phyloP scores from a whole-genome alignment of 306 rosid species.

The Senna tora region DNA sequence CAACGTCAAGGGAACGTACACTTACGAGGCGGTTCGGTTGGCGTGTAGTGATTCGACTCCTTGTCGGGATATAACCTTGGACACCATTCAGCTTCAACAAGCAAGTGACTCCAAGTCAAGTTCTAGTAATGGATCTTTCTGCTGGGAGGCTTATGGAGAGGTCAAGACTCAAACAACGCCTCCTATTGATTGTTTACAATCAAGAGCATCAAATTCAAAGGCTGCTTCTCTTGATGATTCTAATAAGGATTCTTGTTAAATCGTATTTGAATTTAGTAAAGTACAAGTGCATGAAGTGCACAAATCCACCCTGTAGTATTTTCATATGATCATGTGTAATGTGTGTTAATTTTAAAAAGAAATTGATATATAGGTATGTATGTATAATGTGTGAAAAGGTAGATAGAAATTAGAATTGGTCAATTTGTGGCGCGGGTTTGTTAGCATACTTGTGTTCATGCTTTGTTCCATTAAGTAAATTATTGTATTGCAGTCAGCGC shows the following conservation, averaged over 20 bases:
- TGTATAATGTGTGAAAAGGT: too few species aligned
- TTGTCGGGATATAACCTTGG: constrained; percentile 68
- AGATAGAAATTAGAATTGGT: too few species aligned
- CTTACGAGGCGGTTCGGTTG: constrained; percentile 55
- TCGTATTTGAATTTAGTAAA: too few species aligned
- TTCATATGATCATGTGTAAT: too few species aligned
- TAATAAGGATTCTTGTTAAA: constrained; percentile 51
- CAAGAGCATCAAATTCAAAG: constrained; percentile 55
- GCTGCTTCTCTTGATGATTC: constrained; percentile 31
- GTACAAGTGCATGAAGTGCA: too few species aligned
- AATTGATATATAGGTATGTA: too few species aligned
- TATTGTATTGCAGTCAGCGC: too few species aligned
- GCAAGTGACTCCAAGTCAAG: background rate
- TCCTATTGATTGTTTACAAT: constrained; percentile 57
- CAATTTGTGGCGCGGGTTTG: too few species aligned
- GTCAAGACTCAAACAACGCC: constrained; percentile 63
- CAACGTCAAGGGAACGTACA: constrained; percentile 71
- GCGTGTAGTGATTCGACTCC: constrained; percentile 82
- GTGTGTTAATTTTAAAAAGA: too few species aligned
- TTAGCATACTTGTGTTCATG: too few species aligned
- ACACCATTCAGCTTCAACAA: constrained; percentile 54
- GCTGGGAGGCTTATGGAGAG: constrained; percentile 81
- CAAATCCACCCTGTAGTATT: too few species aligned
- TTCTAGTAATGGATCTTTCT: constrained; percentile 51
- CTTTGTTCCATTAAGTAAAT: too few species aligned